Evolutionary conservation across 2,329 filamentous ascomycete species (phyloP).

Genomic region (Pyrenophora tritici-repentis): DNA sequence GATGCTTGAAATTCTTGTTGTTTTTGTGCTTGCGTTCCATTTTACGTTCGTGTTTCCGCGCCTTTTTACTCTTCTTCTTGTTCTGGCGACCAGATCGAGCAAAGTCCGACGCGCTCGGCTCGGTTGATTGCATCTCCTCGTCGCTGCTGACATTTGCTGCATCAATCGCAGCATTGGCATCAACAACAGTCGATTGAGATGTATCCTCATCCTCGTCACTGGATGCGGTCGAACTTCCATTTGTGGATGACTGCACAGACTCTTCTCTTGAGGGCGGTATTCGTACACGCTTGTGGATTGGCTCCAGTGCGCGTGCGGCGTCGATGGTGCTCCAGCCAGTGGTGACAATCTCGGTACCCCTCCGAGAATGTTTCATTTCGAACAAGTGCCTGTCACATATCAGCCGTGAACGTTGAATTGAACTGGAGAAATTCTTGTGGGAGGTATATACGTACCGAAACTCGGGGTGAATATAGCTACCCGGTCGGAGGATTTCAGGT

Average conservation of each 20-base stretch:
- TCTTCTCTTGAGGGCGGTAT: constrained; percentile 38
- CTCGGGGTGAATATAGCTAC: constrained; percentile 69
- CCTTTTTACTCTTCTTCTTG: constrained; percentile 43
- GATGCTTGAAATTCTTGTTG: constrained; percentile 43
- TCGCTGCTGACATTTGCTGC: constrained; percentile 43
- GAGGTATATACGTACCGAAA: constrained; percentile 19
- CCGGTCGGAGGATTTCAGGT: constrained; percentile 56
- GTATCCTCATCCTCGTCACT: constrained; percentile 44
- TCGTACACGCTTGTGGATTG: constrained; percentile 55
- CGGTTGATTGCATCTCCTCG: constrained; percentile 43
- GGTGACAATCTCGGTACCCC: constrained; percentile 64
- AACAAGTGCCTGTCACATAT: constrained; percentile 61
- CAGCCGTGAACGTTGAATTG: neutral
- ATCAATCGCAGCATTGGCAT: constrained; percentile 36
- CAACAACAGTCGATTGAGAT: constrained; percentile 27
- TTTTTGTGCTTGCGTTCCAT: constrained; percentile 36
- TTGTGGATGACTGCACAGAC: constrained; percentile 41
- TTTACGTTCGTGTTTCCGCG: constrained; percentile 36
- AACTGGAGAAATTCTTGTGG: neutral
- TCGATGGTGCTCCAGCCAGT: constrained; percentile 70
- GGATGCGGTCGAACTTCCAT: constrained; percentile 32
- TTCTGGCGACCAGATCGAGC: constrained; percentile 36
- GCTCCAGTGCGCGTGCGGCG: constrained; percentile 63
- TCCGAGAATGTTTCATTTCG: constrained; percentile 68
- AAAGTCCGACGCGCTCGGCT: constrained; percentile 23